These are phyloP conservation scores for Candida insectorum DNA, from an alignment of 805 yeast species.

Conservation along the genomic window DNA sequence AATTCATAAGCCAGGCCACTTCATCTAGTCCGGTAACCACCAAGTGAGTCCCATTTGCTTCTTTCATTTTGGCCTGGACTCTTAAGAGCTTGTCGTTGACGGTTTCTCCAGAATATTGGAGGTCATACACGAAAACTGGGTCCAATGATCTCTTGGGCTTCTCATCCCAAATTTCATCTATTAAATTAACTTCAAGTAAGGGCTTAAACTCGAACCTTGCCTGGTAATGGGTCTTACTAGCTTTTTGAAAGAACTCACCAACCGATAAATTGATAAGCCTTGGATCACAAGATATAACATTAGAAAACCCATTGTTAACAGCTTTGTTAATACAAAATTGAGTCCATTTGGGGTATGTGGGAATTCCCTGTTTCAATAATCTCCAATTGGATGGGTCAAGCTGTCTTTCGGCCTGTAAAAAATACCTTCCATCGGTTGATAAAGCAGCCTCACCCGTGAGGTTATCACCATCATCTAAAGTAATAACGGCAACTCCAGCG, in stretches of 20 bases:
- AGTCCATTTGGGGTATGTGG: constrained; percentile 75
- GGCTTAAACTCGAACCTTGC: constrained; percentile 29
- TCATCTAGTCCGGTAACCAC: constrained; percentile 70
- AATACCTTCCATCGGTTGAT: constrained; percentile 94
- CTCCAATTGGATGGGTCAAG: constrained; percentile 71
- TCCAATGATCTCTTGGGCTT: constrained; percentile 31
- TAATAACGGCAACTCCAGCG: constrained; percentile 88
- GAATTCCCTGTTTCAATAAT: constrained; percentile 72
- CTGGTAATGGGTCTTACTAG: constrained; percentile 15
- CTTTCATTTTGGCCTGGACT: constrained; percentile 29
- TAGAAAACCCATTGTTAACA: constrained; percentile 45
- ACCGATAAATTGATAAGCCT: constrained; percentile 54
- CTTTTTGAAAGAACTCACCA: constrained; percentile 39
- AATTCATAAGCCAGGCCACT: constrained; percentile 75
- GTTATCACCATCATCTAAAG: constrained; percentile 42
- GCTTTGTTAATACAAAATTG: constrained; percentile 61
- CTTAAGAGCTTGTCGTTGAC: constrained; percentile 26
- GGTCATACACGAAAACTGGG: constrained; percentile 27
- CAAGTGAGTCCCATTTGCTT: constrained; percentile 27
- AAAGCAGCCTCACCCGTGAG: constrained; percentile 69
- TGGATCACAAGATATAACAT: constrained; percentile 82
- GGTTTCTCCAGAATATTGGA: constrained; percentile 32
- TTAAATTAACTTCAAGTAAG: constrained; percentile 24
- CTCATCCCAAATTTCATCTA: constrained; percentile 40
- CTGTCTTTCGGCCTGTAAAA: constrained; percentile 84